Percentiles rank a stretch among this genome's conserved stretches.
phyloP scores from a whole-genome alignment of 148 eudicot genomes.

The Cornus florida region DNA sequence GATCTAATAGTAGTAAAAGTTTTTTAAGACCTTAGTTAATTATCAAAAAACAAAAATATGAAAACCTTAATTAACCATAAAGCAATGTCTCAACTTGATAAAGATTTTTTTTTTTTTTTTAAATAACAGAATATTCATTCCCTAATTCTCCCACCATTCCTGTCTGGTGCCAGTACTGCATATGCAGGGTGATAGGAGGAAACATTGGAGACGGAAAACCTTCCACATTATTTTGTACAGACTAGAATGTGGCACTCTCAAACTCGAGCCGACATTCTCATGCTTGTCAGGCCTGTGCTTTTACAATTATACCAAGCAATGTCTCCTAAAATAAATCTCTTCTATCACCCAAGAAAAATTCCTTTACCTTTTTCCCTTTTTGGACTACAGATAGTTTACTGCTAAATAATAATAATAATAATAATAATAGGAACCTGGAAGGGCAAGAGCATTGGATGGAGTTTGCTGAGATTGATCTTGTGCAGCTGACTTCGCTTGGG shows the following conservation, averaged over 20 bases:
- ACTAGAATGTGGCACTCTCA: background rate
- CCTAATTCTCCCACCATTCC: background rate
- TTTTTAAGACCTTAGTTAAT: background rate
- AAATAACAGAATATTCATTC: background rate
- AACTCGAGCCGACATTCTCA: background rate
- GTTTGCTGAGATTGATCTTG: constrained; percentile 36
- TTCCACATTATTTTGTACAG: no score
- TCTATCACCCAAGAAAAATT: no score
- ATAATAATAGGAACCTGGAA: constrained; percentile 17
- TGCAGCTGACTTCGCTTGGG: constrained; percentile 27
- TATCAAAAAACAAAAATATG: no score
- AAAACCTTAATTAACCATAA: background rate
- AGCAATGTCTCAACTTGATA: background rate
- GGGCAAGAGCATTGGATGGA: constrained; percentile 61
- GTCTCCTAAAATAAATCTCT: no score
- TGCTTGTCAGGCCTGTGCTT: background rate
- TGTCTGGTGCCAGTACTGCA: no score
- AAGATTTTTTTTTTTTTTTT: background rate
- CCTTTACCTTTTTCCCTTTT: no score
- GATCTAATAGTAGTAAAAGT: background rate
- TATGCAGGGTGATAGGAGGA: no score
- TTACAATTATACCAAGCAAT: no score
- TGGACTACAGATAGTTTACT: no score
- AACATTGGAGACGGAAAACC: no score
- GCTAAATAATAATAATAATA: no score